Base-by-base conservation (phyloP, 768 basidiomycete species). In the Aureoboletus auriporus region DNA sequence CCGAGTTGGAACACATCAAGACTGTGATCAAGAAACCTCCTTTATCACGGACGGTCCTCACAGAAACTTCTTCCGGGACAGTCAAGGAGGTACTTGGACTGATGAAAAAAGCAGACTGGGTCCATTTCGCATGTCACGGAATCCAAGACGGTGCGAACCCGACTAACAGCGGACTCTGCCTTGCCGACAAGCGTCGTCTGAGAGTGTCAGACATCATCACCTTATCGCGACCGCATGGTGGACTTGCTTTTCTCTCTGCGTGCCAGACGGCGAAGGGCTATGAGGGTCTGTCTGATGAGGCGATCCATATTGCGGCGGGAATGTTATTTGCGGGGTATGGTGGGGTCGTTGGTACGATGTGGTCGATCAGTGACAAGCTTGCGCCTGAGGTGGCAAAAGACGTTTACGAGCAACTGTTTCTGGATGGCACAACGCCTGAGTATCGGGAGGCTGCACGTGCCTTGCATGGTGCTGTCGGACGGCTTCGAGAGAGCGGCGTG, bases 201-300 rank as follows among this genome's bases (percentile, higher is more conserved):
- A 44, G 33, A 16, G 31, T 55, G 4, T 33, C 45, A 0, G 54
- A 50, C 13, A 44, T 55, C 34, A 38, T 56, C n/a, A 23, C 37
- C 2, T 13, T 46, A 12, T 50, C 54, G 16, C 39, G 47, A 0
- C 57, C 36, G 27, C 67, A 11, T 35, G 61, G 41, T 30, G 48
- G 66, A 35, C 60, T 77, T 37, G 76, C 69, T 0, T 73, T 75
- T 53, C 66, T 77, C 4, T 75, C 75, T 3, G 77, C 76, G 1
- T 77, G 76, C 50, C 66, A 77, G 49, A 76, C 71, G 6, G 72
- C 71, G 0, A 64, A 51, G 37, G 71, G 73, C 0, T 58, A 64
- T 28, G 41, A 55, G 59, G 65, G 50, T 41, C 64, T 67, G 4
- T 48, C 65, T 0, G 65, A 71, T 4, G 73, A 75, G 49, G 66